phyloP scores from a whole-genome alignment of 371 early-diverging fungal genomes.

The Rhizopus delemar region DNA sequence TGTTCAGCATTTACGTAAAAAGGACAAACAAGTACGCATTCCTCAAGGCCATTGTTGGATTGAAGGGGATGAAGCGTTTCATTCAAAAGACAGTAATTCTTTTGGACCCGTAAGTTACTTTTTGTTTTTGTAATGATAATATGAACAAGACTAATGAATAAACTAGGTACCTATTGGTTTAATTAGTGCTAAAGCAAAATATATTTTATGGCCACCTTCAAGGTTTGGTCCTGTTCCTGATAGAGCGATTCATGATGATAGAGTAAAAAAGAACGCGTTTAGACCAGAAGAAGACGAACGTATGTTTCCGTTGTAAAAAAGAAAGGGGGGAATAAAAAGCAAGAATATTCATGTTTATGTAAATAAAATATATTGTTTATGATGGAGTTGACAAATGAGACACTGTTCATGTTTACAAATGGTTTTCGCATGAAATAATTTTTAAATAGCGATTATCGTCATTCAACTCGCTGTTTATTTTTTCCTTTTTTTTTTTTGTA shows the following conservation, averaged over 20 bases:
- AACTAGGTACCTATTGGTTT: constrained; percentile 69
- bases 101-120: constrained; percentile 85
- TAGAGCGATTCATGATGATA: constrained; percentile 26
- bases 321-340: not conserved
- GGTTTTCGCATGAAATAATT: no score
- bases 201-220: constrained; percentile 72
- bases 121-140: not conserved
- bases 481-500: no score
- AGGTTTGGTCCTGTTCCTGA: constrained; percentile 60
- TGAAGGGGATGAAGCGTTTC: constrained; percentile 88
- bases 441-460: no score
- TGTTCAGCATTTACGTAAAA: constrained; percentile 60
- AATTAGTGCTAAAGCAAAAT: constrained; percentile 60
- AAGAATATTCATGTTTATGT: not conserved
- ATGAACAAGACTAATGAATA: not conserved
- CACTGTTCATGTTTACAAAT: no score
- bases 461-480: no score
- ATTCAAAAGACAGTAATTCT: constrained; percentile 82
- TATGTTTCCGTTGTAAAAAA: not conserved
- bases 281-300: constrained; percentile 2
- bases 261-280: constrained; percentile 32
- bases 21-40: constrained; percentile 54
- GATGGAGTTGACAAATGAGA: no score
- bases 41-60: constrained; percentile 93
- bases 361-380: not conserved